phyloP scores from a whole-genome alignment of 805 yeast genomes.

The Jamesozyma rosinii region DNA sequence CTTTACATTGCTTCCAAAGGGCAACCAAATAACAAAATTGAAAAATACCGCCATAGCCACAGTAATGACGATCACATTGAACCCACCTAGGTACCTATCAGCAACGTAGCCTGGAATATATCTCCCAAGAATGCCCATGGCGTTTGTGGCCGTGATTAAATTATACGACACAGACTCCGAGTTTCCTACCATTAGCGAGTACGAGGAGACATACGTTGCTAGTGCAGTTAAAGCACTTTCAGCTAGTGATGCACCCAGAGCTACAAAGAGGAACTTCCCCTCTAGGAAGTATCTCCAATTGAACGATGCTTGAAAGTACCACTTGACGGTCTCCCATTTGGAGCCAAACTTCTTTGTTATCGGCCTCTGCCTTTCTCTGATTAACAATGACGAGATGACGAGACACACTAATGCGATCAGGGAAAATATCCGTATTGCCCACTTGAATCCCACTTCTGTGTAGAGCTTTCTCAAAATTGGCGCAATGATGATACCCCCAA shows the following conservation, averaged over 20 bases:
- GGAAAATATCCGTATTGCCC: constrained; percentile 52
- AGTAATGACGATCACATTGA: constrained; percentile 40
- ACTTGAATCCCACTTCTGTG: constrained; percentile 42
- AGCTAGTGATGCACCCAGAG: constrained; percentile 37
- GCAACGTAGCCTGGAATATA: constrained; percentile 38
- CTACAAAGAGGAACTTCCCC: constrained; percentile 34
- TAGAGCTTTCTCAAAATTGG: constrained; percentile 44
- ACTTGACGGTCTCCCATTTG: constrained; percentile 23
- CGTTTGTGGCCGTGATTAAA: constrained; percentile 39
- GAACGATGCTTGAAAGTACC: constrained; percentile 25
- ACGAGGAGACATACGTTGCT: constrained; percentile 45
- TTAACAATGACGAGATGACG: constrained; percentile 29
- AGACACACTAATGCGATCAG: constrained; percentile 38
- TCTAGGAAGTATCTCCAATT: constrained; percentile 35
- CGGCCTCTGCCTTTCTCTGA: constrained; percentile 34
- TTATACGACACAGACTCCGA: constrained; percentile 37
- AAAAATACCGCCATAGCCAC: constrained; percentile 30
- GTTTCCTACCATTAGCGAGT: constrained; percentile 41
- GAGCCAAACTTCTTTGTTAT: constrained; percentile 32
- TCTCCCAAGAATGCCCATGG: constrained; percentile 40
- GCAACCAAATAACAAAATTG: constrained; percentile 36
- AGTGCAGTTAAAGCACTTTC: constrained; percentile 41
- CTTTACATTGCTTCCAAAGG: constrained; percentile 31
- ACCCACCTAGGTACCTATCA: constrained; percentile 40
- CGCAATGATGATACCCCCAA: constrained; percentile 51